Evolutionary conservation across 257 asterid genomes (phyloP).

Genomic region (Lavandula angustifolia): DNA sequence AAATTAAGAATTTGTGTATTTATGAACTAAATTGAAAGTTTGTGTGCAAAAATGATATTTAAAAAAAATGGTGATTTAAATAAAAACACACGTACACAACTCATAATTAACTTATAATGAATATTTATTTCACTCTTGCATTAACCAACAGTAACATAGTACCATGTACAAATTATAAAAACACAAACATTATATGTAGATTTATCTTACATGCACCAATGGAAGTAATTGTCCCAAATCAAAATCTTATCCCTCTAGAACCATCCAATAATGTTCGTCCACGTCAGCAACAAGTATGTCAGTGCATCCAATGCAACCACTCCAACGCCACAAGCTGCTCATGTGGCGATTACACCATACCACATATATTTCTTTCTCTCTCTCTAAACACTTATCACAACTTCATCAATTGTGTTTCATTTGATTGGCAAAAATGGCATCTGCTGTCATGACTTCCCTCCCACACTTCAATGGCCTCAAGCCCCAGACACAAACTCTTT

Average conservation of each 20-base stretch:
- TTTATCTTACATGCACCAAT: constrained; percentile 21
- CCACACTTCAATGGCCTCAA: constrained; percentile 82
- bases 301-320: constrained; percentile 49
- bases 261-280: constrained; percentile 49
- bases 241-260: constrained; percentile 57
- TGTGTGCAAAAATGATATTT: no score
- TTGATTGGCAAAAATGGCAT: constrained; percentile 49
- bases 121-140: no score
- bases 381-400: constrained; percentile 31
- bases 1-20: no score
- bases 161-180: no score
- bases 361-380: constrained; percentile 20
- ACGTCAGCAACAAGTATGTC: constrained; percentile 57
- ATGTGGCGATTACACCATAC: constrained; percentile 38
- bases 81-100: no score
- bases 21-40: no score
- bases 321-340: constrained; percentile 61
- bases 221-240: constrained; percentile 25
- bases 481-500: constrained; percentile 46
- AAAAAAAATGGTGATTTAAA: no score
- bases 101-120: no score
- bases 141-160: no score
- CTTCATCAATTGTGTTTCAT: constrained; percentile 5
- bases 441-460: constrained; percentile 67
- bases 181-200: no score